phyloP scores from a whole-genome alignment of 2,329 filamentous ascomycete genomes.

The Fusarium sp. region DNA sequence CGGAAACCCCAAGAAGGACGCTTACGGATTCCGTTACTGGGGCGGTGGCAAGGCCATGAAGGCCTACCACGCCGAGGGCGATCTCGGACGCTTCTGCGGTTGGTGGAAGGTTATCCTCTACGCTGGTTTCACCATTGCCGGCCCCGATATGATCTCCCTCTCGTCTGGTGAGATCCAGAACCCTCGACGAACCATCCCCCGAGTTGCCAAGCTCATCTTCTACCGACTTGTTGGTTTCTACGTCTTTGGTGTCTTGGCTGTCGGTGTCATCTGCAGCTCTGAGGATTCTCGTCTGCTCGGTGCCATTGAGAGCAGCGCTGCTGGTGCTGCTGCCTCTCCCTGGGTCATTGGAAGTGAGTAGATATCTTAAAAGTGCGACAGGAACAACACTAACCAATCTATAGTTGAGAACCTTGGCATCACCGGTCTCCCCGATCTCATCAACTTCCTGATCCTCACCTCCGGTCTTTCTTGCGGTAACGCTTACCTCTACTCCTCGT shows the following conservation, averaged over 20 bases:
- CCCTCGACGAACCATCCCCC: slow-evolving; percentile 73
- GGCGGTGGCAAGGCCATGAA: slow-evolving; percentile 49
- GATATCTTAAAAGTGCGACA: accelerated
- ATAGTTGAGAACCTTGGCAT: slow-evolving; percentile 63
- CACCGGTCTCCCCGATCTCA: slow-evolving; percentile 62
- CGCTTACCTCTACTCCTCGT: slow-evolving; percentile 61
- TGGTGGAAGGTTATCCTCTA: slow-evolving; percentile 69
- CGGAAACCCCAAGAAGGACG: slow-evolving; percentile 71
- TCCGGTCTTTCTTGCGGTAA: slow-evolving; percentile 58
- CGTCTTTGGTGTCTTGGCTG: slow-evolving; percentile 71
- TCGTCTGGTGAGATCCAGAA: slow-evolving; percentile 71
- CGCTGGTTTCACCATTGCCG: slow-evolving; percentile 76
- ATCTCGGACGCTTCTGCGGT: slow-evolving; percentile 71
- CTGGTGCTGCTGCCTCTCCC: slow-evolving; percentile 68
- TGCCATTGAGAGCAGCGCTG: slow-evolving; percentile 61
- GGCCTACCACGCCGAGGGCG: slow-evolving; percentile 55
- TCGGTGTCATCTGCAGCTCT: slow-evolving; percentile 66
- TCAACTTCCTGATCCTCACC: slow-evolving; percentile 73
- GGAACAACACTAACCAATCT: neutral
- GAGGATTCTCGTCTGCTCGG: slow-evolving; percentile 57
- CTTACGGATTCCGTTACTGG: slow-evolving; percentile 74
- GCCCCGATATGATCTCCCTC: slow-evolving; percentile 74
- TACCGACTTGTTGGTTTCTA: slow-evolving; percentile 80
- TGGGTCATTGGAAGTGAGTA: slow-evolving; percentile 64
- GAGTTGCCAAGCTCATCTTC: slow-evolving; percentile 79